phyloP scores from a whole-genome alignment of 805 yeast genomes.

The Yarrowia osloensis region DNA sequence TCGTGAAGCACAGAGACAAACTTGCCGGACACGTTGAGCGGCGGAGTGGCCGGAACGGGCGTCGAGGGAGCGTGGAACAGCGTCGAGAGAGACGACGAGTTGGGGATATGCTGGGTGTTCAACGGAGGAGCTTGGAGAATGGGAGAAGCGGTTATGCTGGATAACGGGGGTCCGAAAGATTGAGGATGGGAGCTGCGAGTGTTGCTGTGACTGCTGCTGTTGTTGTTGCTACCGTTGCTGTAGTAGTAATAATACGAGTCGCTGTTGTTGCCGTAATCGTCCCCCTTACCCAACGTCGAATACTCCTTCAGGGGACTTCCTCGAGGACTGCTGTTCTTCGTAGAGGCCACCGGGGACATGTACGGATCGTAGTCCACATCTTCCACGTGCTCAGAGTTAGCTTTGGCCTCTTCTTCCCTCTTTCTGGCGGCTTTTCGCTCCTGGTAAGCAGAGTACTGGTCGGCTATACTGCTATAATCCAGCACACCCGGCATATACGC shows the following conservation, averaged over 20 bases:
- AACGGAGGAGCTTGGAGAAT: neutral
- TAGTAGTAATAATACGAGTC: no score
- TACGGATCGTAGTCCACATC: neutral
- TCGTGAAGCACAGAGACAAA: neutral
- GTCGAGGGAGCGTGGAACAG: neutral
- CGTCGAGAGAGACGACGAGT: neutral
- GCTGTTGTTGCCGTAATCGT: no score
- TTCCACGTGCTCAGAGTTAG: neutral
- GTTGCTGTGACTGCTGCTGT: no score
- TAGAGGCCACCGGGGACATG: neutral
- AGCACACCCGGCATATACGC: slow-evolving; percentile 91
- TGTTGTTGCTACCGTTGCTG: no score
- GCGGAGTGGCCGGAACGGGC: neutral
- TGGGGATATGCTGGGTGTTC: neutral
- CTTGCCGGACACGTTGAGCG: slow-evolving; percentile 3
- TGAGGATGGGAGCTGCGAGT: neutral
- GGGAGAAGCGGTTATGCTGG: neutral
- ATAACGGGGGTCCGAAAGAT: neutral
- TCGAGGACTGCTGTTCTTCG: neutral
- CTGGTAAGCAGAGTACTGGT: slow-evolving; percentile 4
- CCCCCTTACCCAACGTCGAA: neutral
- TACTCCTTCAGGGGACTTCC: neutral
- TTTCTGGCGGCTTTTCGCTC: neutral
- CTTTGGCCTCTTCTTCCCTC: neutral
- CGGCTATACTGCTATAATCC: neutral